Conservation (phyloP, 73 alveolate genomes). For the Tetrahymena borealis region DNA sequence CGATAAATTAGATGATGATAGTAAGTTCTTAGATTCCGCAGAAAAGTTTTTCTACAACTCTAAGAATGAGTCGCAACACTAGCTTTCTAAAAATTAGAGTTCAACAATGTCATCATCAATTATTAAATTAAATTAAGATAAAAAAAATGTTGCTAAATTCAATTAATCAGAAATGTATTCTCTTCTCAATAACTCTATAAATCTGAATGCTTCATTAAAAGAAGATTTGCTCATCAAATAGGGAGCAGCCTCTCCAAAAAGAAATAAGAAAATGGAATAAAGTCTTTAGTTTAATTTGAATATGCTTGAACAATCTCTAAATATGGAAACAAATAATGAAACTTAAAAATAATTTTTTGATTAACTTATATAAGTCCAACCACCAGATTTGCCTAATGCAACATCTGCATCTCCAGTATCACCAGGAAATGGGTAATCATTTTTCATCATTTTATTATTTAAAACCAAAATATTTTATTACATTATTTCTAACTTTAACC, state of each 20-base stretch:
- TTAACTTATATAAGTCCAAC: slow-evolving; percentile 90
- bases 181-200: not conserved
- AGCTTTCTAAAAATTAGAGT: not conserved
- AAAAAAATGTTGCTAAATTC: not conserved
- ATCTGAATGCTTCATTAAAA: not conserved
- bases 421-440: slow-evolving; percentile 83
- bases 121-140: not conserved
- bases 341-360: slow-evolving; percentile 69
- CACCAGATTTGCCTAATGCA: slow-evolving; percentile 96
- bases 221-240: not conserved
- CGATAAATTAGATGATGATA: slow-evolving; percentile 30
- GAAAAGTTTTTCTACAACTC: slow-evolving; percentile 15
- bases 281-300: not conserved
- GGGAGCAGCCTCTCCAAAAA: not conserved
- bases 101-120: not conserved
- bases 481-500: too few relatives aligned
- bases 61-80: slow-evolving; percentile 11
- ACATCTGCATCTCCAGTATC: slow-evolving; percentile 89
- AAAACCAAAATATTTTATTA: too few relatives aligned
- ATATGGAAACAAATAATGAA: not conserved
- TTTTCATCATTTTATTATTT: too few relatives aligned
- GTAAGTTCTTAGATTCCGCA: slow-evolving; percentile 5
- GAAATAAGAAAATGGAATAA: not conserved
- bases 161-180: not conserved
- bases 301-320: not conserved